A percentile compares a stretch with the other conserved stretches of the same genome.
Conservation (phyloP, 1,284 basidiomycete genomes). For the Ustilago xerochloae region DNA sequence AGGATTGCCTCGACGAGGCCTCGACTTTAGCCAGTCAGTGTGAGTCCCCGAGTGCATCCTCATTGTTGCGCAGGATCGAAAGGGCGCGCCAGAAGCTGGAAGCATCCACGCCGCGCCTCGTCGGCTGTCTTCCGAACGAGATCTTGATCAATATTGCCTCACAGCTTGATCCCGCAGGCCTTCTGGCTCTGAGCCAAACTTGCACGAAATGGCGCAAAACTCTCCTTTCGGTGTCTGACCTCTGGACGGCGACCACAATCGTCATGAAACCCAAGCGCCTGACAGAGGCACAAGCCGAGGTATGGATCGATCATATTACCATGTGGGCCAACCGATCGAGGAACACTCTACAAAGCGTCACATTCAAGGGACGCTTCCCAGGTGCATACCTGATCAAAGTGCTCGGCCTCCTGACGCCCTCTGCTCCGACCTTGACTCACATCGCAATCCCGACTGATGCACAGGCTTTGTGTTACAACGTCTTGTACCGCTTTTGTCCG, state of each 20-base stretch:
- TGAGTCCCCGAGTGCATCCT: not conserved
- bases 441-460: not conserved
- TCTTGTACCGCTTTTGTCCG: not conserved
- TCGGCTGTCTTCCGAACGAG: not conserved
- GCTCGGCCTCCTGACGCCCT: not conserved
- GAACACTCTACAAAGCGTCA: not conserved
- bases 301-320: not conserved
- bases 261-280: not conserved
- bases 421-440: not conserved
- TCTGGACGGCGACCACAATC: not conserved
- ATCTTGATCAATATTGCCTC: not conserved
- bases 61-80: not conserved
- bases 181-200: not conserved
- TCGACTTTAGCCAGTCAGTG: not conserved
- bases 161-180: not conserved
- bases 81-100: not conserved
- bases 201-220: not conserved
- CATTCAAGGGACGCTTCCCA: not conserved
- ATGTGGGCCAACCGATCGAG: not conserved
- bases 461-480: not conserved
- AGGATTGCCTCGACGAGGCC: not conserved
- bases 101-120: not conserved
- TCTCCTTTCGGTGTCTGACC: not conserved
- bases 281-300: not conserved
- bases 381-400: not conserved